These are phyloP conservation scores for Sarocladium kiliense DNA, from an alignment of 2,329 filamentous ascomycete species.

Conservation along the genomic window DNA sequence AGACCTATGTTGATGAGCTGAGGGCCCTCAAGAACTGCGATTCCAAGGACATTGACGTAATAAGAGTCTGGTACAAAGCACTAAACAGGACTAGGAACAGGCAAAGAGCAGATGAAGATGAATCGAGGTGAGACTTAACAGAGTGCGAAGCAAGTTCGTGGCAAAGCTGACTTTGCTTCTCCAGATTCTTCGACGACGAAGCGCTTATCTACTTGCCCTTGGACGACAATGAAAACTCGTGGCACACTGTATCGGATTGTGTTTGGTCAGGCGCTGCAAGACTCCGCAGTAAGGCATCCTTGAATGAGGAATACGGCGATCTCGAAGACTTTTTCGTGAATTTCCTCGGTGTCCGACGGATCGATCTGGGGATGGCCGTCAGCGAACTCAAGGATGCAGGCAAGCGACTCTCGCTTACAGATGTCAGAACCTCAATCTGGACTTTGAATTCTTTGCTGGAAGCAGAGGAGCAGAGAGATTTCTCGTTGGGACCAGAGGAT, in stretches of 20 bases:
- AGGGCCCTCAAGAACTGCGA: neutral
- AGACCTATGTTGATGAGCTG: neutral
- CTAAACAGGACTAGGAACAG: neutral
- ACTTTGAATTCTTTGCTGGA: slow-evolving; percentile 7
- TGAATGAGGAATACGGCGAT: slow-evolving; percentile 18
- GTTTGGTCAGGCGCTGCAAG: slow-evolving; percentile 20
- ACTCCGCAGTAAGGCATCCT: slow-evolving; percentile 14
- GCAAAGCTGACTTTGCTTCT: neutral
- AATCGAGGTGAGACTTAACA: neutral
- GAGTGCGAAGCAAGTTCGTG: neutral
- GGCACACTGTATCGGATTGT: slow-evolving; percentile 19
- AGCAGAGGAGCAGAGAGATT: neutral
- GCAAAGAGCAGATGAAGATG: neutral
- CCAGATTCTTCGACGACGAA: neutral
- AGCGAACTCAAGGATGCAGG: slow-evolving; percentile 15
- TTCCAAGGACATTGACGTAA: neutral
- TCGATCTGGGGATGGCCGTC: slow-evolving; percentile 19
- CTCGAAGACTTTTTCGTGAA: slow-evolving; percentile 19
- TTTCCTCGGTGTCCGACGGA: slow-evolving; percentile 16
- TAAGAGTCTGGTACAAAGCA: neutral
- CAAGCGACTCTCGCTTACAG: neutral
- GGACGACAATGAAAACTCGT: slow-evolving; percentile 5
- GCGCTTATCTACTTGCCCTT: slow-evolving; percentile 6
- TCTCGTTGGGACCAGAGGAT: neutral
- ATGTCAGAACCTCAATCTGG: neutral